These are phyloP conservation scores for Yamadazyma trypodendri DNA, from an alignment of 1,139 yeast genomes.

Conservation along the genomic window DNA sequence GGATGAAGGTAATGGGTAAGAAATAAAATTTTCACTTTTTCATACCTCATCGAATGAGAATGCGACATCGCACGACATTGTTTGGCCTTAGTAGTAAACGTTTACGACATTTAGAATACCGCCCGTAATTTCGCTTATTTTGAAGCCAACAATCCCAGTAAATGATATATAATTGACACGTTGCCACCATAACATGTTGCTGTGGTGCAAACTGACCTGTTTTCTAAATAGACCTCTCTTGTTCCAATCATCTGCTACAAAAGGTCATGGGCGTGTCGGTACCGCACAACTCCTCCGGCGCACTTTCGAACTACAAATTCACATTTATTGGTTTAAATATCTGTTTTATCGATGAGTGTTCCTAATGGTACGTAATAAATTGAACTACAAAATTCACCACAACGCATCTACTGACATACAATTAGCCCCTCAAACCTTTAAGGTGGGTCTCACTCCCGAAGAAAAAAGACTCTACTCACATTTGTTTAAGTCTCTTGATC, in stretches of 20 bases:
- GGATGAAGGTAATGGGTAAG: background rate
- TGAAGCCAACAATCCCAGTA: too few relatives aligned
- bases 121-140: too few relatives aligned
- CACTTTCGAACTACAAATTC: background rate
- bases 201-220: too few relatives aligned
- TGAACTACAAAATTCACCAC: background rate
- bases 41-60: constrained; percentile 3
- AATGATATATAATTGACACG: too few relatives aligned
- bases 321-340: background rate
- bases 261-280: background rate
- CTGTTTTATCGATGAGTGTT: background rate
- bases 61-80: background rate
- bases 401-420: background rate
- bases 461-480: constrained; percentile 75
- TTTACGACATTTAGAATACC: background rate
- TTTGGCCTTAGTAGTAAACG: too few relatives aligned
- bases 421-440: constrained; percentile 25
- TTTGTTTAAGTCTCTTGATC: constrained; percentile 76
- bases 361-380: constrained; percentile 2
- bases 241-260: too few relatives aligned
- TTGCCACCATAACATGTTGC: too few relatives aligned
- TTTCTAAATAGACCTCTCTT: too few relatives aligned
- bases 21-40: constrained; percentile 4
- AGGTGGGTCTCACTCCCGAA: constrained; percentile 65
- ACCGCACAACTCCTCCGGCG: background rate